Base-by-base conservation (phyloP, 176 grass and related monocot genomes). In the Carex scoparia region DNA sequence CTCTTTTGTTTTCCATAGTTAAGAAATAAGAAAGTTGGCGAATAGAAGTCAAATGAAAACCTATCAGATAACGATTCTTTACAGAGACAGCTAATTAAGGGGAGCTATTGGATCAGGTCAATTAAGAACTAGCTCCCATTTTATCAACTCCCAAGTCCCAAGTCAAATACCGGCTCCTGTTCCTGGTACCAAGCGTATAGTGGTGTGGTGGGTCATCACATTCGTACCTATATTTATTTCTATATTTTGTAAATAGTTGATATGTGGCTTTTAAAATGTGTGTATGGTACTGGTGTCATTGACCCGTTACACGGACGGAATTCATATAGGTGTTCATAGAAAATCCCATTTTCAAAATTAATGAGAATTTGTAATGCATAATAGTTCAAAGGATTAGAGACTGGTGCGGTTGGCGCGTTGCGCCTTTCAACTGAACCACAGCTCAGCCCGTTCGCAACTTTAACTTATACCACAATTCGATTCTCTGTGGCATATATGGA, bases 21-120 rank as follows among this genome's bases (percentile, higher is more conserved):
- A 65, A 33, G 33, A 69, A 51, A 51, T 0, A 51, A 51, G 48
- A 51, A 51, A 72, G 16, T 72, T 9, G 38, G 15, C 37, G 7
- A 72, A 72, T 51, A 18, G 35, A 23, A 48, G n/a, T 72, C 69
- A 9, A 73, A 73, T 27, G 3, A 51, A 74, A 74, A 49, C 28
- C 35, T 16, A n/a, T 8, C 38, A 5, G 4, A 51, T 1, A 74
- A 3, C 3, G 10, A 73, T 42, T 74, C 42, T 28, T 48, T 10
- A 48, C 18, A 13, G 16, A 28, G n/a, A 49, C 69, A 23, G 18
- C 38, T 48, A 72, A 46, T 46, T 48, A 48, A 19, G 8, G 8
- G 16, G 6, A 72, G 37, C n/a, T 72, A 74, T 74, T 74, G 70
- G 40, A 74, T 74, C 44, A 74, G 42, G 70, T 74, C 70, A 74